phyloP scores from a whole-genome alignment of 2,329 filamentous ascomycete genomes.

The Septoria linicola region DNA sequence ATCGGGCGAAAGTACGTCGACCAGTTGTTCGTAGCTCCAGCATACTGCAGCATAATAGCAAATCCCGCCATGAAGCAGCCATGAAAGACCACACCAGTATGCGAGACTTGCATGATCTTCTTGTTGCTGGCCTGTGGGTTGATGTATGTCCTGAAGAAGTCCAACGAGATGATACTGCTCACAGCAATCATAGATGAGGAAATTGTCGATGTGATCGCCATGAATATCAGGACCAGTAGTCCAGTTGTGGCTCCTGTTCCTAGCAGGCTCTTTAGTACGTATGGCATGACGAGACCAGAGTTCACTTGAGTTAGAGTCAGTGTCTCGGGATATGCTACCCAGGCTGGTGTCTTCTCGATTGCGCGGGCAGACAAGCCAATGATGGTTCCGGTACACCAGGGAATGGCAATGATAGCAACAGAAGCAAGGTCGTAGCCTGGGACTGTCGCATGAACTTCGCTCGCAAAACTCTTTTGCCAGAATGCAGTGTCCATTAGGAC shows the following conservation, averaged over 20 bases:
- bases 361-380: conserved; percentile 48
- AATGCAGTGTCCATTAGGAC: conserved; percentile 56
- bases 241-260: conserved; percentile 46
- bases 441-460: conserved; percentile 49
- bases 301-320: conserved; percentile 45
- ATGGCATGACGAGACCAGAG: conserved; percentile 51
- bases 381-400: conserved; percentile 50
- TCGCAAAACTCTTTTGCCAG: conserved; percentile 55
- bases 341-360: conserved; percentile 49
- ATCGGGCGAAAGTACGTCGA: conserved; percentile 45
- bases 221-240: conserved; percentile 52
- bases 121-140: conserved; percentile 48
- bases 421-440: conserved; percentile 50
- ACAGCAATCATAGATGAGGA: conserved; percentile 54
- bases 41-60: conserved; percentile 50
- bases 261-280: conserved; percentile 46
- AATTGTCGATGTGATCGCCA: conserved; percentile 53
- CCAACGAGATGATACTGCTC: conserved; percentile 52
- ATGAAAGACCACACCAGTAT: conserved; percentile 50
- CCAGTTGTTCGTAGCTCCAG: conserved; percentile 52
- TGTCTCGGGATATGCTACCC: conserved; percentile 45
- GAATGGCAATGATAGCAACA: conserved; percentile 49
- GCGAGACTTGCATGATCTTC: conserved; percentile 46
- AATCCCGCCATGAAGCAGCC: conserved; percentile 51
- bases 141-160: conserved; percentile 54